Conservation (phyloP, 2,329 filamentous ascomycete species). For the Eurotiales sp. region DNA sequence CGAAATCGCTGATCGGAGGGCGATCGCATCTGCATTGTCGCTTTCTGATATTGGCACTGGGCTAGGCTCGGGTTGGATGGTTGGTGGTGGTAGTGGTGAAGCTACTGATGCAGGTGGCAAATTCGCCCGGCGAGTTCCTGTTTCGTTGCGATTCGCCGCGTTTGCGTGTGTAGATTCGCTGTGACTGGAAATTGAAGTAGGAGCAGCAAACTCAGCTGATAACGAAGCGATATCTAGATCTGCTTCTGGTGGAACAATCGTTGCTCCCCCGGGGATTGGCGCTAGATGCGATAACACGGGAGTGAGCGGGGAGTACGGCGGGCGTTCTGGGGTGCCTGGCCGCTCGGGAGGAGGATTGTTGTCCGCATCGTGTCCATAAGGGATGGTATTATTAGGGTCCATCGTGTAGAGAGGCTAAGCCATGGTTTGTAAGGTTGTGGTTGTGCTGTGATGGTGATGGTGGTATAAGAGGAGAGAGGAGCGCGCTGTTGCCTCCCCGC, state of each 20-base stretch:
- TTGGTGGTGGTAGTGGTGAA: background rate
- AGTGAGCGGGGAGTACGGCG: constrained; percentile 47
- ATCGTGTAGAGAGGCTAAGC: background rate
- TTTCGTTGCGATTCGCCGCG: background rate
- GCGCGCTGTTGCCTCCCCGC: background rate
- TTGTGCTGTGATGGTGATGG: background rate
- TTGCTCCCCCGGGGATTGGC: constrained; percentile 24
- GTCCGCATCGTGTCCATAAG: constrained; percentile 15
- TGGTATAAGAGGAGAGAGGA: background rate
- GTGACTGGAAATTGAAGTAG: background rate
- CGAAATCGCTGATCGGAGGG: constrained; percentile 77
- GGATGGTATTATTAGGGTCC: background rate
- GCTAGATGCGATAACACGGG: constrained; percentile 39
- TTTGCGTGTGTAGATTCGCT: background rate
- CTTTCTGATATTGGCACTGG: constrained; percentile 45
- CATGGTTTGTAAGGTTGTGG: background rate
- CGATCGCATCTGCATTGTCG: constrained; percentile 79
- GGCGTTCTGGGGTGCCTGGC: constrained; percentile 39
- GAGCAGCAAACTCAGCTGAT: constrained; percentile 10
- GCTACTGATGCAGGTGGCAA: background rate
- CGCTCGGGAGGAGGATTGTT: constrained; percentile 20
- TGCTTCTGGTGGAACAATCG: constrained; percentile 33
- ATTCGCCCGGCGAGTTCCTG: background rate
- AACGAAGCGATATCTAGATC: constrained; percentile 27
- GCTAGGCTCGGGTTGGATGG: constrained; percentile 31